A percentile compares a stretch with the other conserved stretches of the same genome.
Conservation (phyloP, 2,329 filamentous ascomycete genomes). For the Coniochaeta sp. region DNA sequence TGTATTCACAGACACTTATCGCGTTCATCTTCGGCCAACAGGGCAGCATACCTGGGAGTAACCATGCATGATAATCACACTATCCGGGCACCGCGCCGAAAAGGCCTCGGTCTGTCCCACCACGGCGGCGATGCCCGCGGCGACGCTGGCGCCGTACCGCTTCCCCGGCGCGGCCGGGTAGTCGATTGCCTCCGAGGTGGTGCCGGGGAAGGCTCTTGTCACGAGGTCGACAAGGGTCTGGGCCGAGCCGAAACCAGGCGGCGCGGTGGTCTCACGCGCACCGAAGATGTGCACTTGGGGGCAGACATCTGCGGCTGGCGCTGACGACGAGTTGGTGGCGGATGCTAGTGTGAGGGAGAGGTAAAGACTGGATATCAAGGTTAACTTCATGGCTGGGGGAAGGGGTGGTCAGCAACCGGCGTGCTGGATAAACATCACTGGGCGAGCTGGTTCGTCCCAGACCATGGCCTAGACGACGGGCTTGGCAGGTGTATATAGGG, state of each 20-base stretch:
- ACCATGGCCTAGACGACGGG: background rate
- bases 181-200: slow-evolving; percentile 36
- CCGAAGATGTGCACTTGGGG: slow-evolving; percentile 39
- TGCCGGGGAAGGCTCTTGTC: slow-evolving; percentile 27
- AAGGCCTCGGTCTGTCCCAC: slow-evolving; percentile 36
- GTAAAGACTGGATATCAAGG: background rate
- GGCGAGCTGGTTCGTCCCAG: background rate
- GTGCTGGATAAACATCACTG: background rate
- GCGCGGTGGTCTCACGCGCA: slow-evolving; percentile 39
- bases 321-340: background rate
- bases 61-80: slow-evolving; percentile 49
- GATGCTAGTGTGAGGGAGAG: background rate
- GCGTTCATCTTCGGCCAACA: background rate
- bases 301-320: slow-evolving; percentile 18
- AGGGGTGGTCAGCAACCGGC: background rate
- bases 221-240: slow-evolving; percentile 35
- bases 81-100: slow-evolving; percentile 43
- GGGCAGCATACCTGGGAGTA: slow-evolving; percentile 46
- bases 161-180: slow-evolving; percentile 41
- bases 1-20: background rate
- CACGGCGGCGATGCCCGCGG: slow-evolving; percentile 45
- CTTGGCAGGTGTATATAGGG: background rate
- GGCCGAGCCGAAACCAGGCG: slow-evolving; percentile 35
- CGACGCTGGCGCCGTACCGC: slow-evolving; percentile 43
- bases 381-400: background rate